phyloP scores from a whole-genome alignment of 345 rosid genomes.

The Aegle marmelos region DNA sequence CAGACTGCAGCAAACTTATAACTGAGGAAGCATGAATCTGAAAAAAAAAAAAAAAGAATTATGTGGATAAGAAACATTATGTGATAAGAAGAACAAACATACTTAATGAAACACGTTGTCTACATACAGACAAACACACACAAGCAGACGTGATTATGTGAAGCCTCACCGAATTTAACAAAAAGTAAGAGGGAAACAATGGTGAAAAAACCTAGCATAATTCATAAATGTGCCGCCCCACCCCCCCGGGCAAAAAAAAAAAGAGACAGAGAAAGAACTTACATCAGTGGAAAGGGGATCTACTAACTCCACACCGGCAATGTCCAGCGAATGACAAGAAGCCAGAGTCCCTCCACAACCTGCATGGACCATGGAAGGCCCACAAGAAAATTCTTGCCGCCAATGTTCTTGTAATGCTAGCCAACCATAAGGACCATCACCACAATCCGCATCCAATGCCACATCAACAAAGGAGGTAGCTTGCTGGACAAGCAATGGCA shows the following conservation, averaged over 20 bases:
- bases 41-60: conserved; percentile 20
- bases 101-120: neutral
- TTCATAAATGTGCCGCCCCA: too few relatives aligned
- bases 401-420: conserved; percentile 97
- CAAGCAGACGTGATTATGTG: neutral
- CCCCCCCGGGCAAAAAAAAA: too few relatives aligned
- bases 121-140: neutral
- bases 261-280: conserved; percentile 19
- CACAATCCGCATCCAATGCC: conserved; percentile 84
- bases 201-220: too few relatives aligned
- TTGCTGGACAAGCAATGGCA: conserved; percentile 88
- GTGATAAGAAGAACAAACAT: neutral
- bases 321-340: conserved; percentile 89
- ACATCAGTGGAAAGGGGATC: conserved; percentile 98
- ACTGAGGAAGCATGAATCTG: conserved; percentile 88
- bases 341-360: conserved; percentile 98
- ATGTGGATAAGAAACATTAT: conserved; percentile 7
- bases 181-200: neutral
- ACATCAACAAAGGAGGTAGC: conserved; percentile 97
- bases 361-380: conserved; percentile 93
- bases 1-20: conserved; percentile 81
- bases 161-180: neutral
- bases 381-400: conserved; percentile 94
- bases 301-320: conserved; percentile 87
- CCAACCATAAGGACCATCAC: conserved; percentile 97